A percentile compares a stretch with the other conserved stretches of the same genome.
phyloP scores from a whole-genome alignment of 176 grass and related monocot species.

The Carex scoparia region DNA sequence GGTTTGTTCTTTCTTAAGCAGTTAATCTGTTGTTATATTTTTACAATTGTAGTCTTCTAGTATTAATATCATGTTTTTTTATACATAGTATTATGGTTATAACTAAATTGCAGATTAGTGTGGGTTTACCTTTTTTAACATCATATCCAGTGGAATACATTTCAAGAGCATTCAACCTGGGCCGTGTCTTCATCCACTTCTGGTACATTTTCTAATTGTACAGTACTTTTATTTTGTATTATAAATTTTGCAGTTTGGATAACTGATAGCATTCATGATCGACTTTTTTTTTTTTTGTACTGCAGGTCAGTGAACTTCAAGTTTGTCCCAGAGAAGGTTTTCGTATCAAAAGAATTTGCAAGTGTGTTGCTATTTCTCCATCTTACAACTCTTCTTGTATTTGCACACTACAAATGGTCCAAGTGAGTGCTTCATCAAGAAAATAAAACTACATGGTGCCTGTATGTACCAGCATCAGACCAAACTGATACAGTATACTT shows the following conservation, averaged over 20 bases:
- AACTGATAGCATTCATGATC: slow-evolving; percentile 4
- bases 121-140: slow-evolving; percentile 89
- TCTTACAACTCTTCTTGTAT: slow-evolving; percentile 64
- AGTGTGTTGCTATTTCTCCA: slow-evolving; percentile 66
- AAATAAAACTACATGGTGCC: background rate
- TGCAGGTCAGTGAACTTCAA: slow-evolving; percentile 98
- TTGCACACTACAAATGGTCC: slow-evolving; percentile 87
- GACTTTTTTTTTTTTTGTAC: slow-evolving; percentile 14
- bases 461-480: background rate
- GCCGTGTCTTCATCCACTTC: slow-evolving; percentile 96
- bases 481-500: background rate
- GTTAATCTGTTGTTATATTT: background rate
- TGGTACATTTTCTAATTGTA: slow-evolving; percentile 47
- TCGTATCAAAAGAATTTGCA: slow-evolving; percentile 85
- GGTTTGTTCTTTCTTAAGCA: slow-evolving; percentile 25
- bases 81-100: background rate
- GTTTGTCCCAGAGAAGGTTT: slow-evolving; percentile 83
- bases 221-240: background rate
- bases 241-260: slow-evolving; percentile 4
- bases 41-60: background rate
- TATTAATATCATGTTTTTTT: background rate
- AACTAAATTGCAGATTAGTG: slow-evolving; percentile 47
- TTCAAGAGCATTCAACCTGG: slow-evolving; percentile 89
- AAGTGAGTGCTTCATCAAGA: slow-evolving; percentile 50
- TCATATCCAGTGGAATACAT: slow-evolving; percentile 73